Conservation (phyloP, 768 basidiomycete species). For the Phylloporus sp. region DNA sequence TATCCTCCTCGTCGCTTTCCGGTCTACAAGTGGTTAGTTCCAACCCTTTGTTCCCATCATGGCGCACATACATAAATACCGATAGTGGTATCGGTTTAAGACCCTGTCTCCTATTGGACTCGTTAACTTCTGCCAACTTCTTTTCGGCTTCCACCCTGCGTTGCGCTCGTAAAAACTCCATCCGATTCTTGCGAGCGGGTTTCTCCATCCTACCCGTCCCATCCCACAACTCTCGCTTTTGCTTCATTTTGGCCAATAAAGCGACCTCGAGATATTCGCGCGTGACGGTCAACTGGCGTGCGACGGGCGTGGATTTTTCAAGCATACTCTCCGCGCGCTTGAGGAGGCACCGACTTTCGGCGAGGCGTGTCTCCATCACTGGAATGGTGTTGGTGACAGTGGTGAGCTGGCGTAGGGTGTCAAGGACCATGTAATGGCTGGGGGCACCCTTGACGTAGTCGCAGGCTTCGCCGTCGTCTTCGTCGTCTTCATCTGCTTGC, state of each 20-base stretch:
- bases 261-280: constrained; percentile 26
- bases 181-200: constrained; percentile 18
- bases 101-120: constrained; percentile 5
- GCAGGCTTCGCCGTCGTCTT: background rate
- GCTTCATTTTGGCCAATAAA: constrained; percentile 28
- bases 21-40: constrained; percentile 12
- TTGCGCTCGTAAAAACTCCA: constrained; percentile 23
- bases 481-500: constrained; percentile 4
- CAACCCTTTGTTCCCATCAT: background rate
- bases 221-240: constrained; percentile 30
- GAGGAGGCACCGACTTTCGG: constrained; percentile 18
- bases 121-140: constrained; percentile 19
- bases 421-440: constrained; percentile 22
- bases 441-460: constrained; percentile 12
- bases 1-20: constrained; percentile 22
- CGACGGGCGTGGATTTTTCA: constrained; percentile 11
- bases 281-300: constrained; percentile 18
- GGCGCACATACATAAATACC: constrained; percentile 19
- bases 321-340: constrained; percentile 14
- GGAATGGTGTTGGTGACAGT: constrained; percentile 20
- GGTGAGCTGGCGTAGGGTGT: constrained; percentile 28
- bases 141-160: constrained; percentile 17
- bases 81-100: constrained; percentile 18
- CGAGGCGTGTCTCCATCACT: constrained; percentile 16
- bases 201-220: constrained; percentile 28